These are phyloP conservation scores for Clausena lansium DNA, from an alignment of 345 rosid genomes.

Conservation along the genomic window DNA sequence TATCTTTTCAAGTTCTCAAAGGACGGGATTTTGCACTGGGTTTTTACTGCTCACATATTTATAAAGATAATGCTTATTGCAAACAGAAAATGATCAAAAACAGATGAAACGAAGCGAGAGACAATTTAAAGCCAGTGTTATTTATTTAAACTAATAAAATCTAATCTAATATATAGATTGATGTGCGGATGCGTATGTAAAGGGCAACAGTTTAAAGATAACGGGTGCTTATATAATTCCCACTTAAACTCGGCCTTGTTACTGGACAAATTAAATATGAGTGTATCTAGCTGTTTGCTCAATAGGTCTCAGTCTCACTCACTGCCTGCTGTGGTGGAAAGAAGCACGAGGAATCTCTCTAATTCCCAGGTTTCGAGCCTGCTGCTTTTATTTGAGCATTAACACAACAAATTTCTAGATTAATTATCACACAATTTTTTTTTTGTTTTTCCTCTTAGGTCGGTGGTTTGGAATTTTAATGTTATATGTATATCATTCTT, in stretches of 20 bases:
- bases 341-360: conserved; percentile 9
- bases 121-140: neutral
- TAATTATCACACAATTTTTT: neutral
- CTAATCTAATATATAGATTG: too few species aligned
- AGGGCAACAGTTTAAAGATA: too few species aligned
- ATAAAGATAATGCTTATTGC: neutral
- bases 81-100: neutral
- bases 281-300: too few species aligned
- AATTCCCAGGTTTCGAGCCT: neutral
- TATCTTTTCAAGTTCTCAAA: neutral
- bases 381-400: conserved; percentile 1
- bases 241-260: neutral
- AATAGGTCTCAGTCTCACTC: neutral
- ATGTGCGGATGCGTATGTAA: too few species aligned
- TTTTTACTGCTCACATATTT: neutral
- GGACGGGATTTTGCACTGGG: neutral
- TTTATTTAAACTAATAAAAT: neutral
- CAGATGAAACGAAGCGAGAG: neutral
- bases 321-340: neutral
- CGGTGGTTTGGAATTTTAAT: too few species aligned
- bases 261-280: too few species aligned
- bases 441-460: neutral
- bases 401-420: neutral
- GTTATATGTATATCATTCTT: too few species aligned
- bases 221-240: neutral